These are phyloP conservation scores for Passalora sequoiae DNA, from an alignment of 2,329 filamentous ascomycete genomes.

Conservation along the genomic window DNA sequence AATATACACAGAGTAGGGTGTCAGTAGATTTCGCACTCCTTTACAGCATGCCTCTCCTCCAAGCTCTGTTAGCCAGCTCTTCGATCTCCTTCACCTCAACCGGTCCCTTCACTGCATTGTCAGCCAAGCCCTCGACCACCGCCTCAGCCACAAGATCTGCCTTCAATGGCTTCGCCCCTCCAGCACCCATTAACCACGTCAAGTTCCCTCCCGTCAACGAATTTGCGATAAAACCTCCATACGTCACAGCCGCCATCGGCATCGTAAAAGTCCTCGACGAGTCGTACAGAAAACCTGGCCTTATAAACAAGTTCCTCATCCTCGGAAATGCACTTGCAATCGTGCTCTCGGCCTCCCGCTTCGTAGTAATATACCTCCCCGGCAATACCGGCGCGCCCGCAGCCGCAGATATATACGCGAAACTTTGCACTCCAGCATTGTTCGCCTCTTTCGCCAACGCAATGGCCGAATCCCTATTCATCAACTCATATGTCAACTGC, in stretches of 20 bases:
- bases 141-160: conserved; percentile 84
- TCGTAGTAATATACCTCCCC: conserved; percentile 79
- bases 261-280: conserved; percentile 73
- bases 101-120: conserved; percentile 66
- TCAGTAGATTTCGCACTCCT: too few relatives aligned
- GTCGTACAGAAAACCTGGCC: conserved; percentile 88
- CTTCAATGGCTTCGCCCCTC: conserved; percentile 78
- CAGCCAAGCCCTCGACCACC: conserved; percentile 77
- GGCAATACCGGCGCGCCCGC: conserved; percentile 81
- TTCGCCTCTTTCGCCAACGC: conserved; percentile 73
- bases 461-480: conserved; percentile 90
- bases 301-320: conserved; percentile 75
- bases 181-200: conserved; percentile 71
- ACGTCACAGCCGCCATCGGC: conserved; percentile 73
- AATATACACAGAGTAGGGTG: too few relatives aligned
- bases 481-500: conserved; percentile 89
- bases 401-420: conserved; percentile 85
- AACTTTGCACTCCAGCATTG: conserved; percentile 59
- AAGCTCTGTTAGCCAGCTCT: conserved; percentile 70
- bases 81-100: conserved; percentile 78
- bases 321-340: conserved; percentile 67
- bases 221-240: conserved; percentile 72
- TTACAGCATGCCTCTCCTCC: conserved; percentile 86
- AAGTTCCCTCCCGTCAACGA: conserved; percentile 69
- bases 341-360: conserved; percentile 78